Conservation (phyloP, 768 basidiomycete species). For the Pleurotus ostreatus region DNA sequence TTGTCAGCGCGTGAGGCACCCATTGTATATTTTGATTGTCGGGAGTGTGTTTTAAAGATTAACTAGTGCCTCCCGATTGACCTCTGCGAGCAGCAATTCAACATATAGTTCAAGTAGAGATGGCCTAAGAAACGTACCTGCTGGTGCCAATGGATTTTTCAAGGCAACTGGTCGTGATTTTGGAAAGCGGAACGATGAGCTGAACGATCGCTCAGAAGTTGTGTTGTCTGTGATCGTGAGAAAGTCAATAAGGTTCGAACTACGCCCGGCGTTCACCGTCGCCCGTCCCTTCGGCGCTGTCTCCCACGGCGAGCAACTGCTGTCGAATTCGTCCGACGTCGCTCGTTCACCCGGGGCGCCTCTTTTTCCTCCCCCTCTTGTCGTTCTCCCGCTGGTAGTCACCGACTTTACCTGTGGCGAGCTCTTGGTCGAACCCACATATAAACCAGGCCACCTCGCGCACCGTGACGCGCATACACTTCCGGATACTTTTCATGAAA, state of each 20-base stretch:
- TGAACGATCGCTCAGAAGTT: constrained; percentile 18
- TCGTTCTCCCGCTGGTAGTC: not conserved
- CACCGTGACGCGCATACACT: constrained; percentile 11
- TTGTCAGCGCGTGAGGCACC: constrained; percentile 90
- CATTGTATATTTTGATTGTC: constrained; percentile 56
- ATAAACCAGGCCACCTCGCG: not conserved
- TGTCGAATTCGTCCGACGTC: not conserved
- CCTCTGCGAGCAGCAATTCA: constrained; percentile 47
- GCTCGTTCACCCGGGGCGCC: not conserved
- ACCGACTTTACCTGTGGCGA: not conserved
- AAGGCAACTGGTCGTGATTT: constrained; percentile 58
- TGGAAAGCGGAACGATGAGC: constrained; percentile 17
- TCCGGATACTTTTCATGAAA: constrained; percentile 38
- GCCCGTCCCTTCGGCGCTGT: not conserved
- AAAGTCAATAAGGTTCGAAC: constrained; percentile 16
- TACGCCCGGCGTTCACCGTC: not conserved
- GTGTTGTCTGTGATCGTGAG: constrained; percentile 28
- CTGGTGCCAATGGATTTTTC: constrained; percentile 92
- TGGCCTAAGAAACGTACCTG: constrained; percentile 40
- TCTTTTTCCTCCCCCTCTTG: not conserved
- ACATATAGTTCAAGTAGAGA: not conserved
- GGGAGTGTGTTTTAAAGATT: constrained; percentile 18
- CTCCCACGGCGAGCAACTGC: constrained; percentile 1
- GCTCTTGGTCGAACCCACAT: not conserved
- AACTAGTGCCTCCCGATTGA: constrained; percentile 88